Evolutionary conservation across 129 eudicot genomes (phyloP), one percentile per base, ranked within the genome.

Genomic region (Arctium minus): DNA sequence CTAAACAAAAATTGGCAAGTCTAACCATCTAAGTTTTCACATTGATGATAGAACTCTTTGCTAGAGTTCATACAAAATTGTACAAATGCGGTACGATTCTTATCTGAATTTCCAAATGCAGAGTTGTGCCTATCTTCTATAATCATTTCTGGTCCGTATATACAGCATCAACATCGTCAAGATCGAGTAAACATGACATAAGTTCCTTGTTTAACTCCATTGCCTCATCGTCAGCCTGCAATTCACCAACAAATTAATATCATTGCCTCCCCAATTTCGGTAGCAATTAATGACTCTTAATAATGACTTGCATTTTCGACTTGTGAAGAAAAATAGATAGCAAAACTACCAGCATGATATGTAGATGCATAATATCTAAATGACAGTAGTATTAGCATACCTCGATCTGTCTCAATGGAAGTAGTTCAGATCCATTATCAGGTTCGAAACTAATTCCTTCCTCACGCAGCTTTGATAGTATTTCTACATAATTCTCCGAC

Each of bases 111-210:
- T 37, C 79, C 40, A 53, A 53, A 73, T 15, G 32, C 29, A 17
- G 74, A 30, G 22, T 40, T 67, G 29, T 67, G 76, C 75, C 50
- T 69, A 64, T 53, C 33, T 62, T 80, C 35, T 69, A 29, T 69
- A 5, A 44, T 92, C 82, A 91, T 81, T 88, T 91, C 86, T 96
- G 99, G 86, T 96, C 98, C 8, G 97, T 93, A 86, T 91, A 96
- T 13, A 96, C 99, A 75, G 99, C 99, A 90, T 96, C 99, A 71
- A 93, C 99, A 76, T 96, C 99, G 81, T 96, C 98, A 40, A 96
- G 95, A 79, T 96, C 98, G 13, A 96, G 97, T 79, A 96, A 85
- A 86, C 86, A 80, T 84, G 97, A 82, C 90, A 93, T 87, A 46
- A 93, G 90, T 80, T 88, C 95, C 89, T 89, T 96, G 94, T 96